phyloP scores from a whole-genome alignment of 345 rosid genomes.

The Rhodamnia rubescens region DNA sequence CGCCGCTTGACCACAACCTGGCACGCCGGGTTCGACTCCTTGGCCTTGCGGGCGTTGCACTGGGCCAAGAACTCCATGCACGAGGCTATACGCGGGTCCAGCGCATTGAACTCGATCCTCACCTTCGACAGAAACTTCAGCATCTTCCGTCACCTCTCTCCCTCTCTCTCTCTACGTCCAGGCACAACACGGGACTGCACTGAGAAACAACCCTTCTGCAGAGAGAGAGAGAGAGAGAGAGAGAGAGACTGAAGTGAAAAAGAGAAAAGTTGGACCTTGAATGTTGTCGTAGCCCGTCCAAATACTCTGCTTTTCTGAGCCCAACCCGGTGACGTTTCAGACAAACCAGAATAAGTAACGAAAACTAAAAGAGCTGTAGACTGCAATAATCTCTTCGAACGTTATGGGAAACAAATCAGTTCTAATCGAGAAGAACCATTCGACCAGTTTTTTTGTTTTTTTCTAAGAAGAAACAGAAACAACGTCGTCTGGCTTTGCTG shows the following conservation, averaged over 20 bases:
- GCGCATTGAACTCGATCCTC: conserved; percentile 68
- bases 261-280: background rate
- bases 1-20: conserved; percentile 78
- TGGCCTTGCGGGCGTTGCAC: conserved; percentile 82
- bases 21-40: conserved; percentile 82
- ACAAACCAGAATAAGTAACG: background rate
- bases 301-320: background rate
- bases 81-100: conserved; percentile 67
- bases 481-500: background rate
- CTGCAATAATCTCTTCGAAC: background rate
- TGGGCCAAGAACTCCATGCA: conserved; percentile 90
- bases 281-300: background rate
- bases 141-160: conserved; percentile 23
- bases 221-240: background rate
- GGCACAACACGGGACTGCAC: background rate
- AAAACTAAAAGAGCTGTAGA: background rate
- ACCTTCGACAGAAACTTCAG: conserved; percentile 83
- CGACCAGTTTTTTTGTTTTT: too few species aligned
- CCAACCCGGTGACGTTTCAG: background rate
- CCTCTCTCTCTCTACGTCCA: background rate
- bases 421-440: background rate
- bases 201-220: background rate
- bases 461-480: background rate
- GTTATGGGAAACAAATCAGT: background rate
- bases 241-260: background rate